phyloP scores from a whole-genome alignment of 805 yeast species.

The Kodamaea laetipori region DNA sequence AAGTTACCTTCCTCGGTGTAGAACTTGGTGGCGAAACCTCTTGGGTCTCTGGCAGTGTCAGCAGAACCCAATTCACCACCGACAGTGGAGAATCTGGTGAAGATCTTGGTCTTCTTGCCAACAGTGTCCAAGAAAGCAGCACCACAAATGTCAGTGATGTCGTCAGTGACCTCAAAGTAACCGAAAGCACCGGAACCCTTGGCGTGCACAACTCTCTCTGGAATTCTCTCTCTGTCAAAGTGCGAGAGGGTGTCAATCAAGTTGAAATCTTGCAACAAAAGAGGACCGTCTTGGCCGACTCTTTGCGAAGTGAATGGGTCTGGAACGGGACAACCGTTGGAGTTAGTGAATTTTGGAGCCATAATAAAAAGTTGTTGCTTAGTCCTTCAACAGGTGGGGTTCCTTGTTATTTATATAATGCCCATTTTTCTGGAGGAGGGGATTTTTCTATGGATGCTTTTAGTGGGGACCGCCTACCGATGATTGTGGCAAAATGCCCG shows the following conservation, averaged over 20 bases:
- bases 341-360: conserved; percentile 68
- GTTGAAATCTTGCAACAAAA: conserved; percentile 59
- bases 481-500: conserved; percentile 6
- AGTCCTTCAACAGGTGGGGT: not conserved
- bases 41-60: conserved; percentile 68
- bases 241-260: conserved; percentile 58
- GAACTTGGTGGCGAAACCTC: conserved; percentile 67
- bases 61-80: conserved; percentile 71
- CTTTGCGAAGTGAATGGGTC: conserved; percentile 61
- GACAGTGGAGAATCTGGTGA: conserved; percentile 62
- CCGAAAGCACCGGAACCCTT: conserved; percentile 68
- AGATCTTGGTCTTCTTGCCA: conserved; percentile 34
- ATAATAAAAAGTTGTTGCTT: conserved; percentile 18
- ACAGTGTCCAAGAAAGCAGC: conserved; percentile 30
- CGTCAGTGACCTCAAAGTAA: conserved; percentile 58
- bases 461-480: conserved; percentile 9
- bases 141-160: conserved; percentile 30
- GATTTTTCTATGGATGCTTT: conserved; percentile 1
- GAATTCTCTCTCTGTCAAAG: conserved; percentile 64
- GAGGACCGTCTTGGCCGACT: conserved; percentile 59
- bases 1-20: conserved; percentile 68
- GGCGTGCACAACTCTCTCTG: conserved; percentile 70
- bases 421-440: conserved; percentile 9
- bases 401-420: conserved; percentile 5
- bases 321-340: conserved; percentile 76